Evolutionary conservation across 106 monocot species (phyloP).

Genomic region (Phalaenopsis aphrodite): DNA sequence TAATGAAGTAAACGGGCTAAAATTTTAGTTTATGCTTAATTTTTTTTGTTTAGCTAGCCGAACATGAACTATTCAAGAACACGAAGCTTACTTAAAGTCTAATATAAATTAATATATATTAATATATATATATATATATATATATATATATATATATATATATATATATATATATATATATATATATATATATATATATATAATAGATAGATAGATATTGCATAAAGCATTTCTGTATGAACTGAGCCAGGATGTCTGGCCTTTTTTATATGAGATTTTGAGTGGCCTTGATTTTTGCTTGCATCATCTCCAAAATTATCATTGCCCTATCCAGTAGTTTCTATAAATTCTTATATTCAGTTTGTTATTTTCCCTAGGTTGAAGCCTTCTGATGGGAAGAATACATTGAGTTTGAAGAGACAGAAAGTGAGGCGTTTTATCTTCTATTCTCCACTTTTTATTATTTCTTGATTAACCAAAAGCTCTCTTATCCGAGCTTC

Average conservation of each 20-base stretch:
- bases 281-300: background rate
- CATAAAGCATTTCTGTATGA: background rate
- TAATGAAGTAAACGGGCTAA: no score
- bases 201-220: background rate
- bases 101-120: no score
- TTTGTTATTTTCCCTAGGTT: constrained; percentile 1
- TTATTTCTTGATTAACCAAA: background rate
- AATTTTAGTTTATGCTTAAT: no score
- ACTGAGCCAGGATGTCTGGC: background rate
- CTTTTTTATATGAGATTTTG: background rate
- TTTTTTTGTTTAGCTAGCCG: no score
- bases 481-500: background rate
- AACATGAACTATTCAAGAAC: no score
- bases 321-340: background rate
- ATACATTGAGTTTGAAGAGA: background rate
- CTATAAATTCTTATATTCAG: background rate
- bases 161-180: no score
- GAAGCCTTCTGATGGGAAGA: background rate
- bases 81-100: no score
- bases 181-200: no score
- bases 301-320: background rate
- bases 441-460: background rate
- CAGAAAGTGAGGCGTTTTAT: constrained; percentile 1
- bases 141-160: no score
- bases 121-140: no score